These are phyloP conservation scores for Eutrema heterophyllum DNA, from an alignment of 345 rosid species.

Conservation along the genomic window DNA sequence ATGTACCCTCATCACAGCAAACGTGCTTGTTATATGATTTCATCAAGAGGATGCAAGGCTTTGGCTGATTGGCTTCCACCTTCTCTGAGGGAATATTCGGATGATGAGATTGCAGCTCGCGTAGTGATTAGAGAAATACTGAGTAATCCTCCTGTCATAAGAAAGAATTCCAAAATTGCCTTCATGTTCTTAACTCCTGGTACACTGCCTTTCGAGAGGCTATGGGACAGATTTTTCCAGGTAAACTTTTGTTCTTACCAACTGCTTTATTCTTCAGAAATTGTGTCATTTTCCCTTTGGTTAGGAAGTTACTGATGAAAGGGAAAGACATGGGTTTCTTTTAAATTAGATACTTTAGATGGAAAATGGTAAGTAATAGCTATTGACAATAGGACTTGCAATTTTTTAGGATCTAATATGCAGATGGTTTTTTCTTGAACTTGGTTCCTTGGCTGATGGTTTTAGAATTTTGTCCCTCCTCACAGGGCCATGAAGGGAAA, in stretches of 20 bases:
- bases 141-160: slow-evolving; percentile 42
- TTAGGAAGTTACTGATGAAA: too few species aligned
- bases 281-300: neutral
- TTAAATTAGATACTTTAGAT: too few species aligned
- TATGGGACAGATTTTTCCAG: slow-evolving; percentile 86
- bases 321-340: too few species aligned
- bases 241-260: slow-evolving; percentile 34
- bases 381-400: neutral
- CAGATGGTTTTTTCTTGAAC: neutral
- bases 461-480: neutral
- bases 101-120: slow-evolving; percentile 75
- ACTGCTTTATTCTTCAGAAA: neutral
- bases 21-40: slow-evolving; percentile 72
- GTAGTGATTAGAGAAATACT: slow-evolving; percentile 70
- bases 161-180: slow-evolving; percentile 68
- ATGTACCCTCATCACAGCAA: slow-evolving; percentile 76
- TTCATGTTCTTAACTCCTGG: slow-evolving; percentile 90
- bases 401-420: neutral
- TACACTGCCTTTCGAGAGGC: slow-evolving; percentile 83
- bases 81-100: slow-evolving; percentile 69
- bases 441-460: neutral
- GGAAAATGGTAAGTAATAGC: too few species aligned
- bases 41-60: slow-evolving; percentile 80
- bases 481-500: slow-evolving; percentile 64
- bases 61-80: slow-evolving; percentile 94